Base-by-base conservation (phyloP, 2,329 filamentous ascomycete species). In the Cercospora janseana region DNA sequence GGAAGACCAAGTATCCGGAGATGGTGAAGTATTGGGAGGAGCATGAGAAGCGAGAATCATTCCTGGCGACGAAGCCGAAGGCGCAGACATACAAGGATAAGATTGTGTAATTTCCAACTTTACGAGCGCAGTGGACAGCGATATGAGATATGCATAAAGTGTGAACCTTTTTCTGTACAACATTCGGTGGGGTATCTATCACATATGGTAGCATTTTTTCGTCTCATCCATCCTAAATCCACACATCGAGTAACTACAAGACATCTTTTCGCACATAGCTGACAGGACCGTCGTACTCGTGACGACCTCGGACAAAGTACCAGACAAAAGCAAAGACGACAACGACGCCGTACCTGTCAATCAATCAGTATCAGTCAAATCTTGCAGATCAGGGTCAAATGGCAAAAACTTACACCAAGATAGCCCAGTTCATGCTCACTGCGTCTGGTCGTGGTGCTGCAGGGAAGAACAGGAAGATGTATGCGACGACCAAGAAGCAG, bases 11-110 rank as follows among this genome's bases (percentile, higher is more conserved):
- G 34, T 65, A 69, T 56, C 66, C 69, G 6, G 52, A 58, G 8
- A 44, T 71, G 58, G 73, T 51, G 71, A 73, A 56, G 69, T 76
- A 55, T 71, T 76, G 70, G 72, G 71, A 58, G 64, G 70, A 63
- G 61, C 45, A 70, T 43, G 67, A 76, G 52, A 69, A 70, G 18
- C 66, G 73, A 1, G 69, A 75, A 56, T 72, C 71, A 42, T 70
- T 71, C 44, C 59, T 57, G 13, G 55, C 56, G 4, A 71, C 66
- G 3, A 55, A 57, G 24, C 69, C 69, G 2, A 55, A 44, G 18
- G 58, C 64, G 16, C 68, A 70, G 55, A 64, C 56, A 9, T 66
- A 69, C 31, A 64, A 56, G 26, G 69, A 71, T 57, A 56, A 60
- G 45, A 60, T 71, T 46, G 68, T 70, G 1, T 70, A 57, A 57